phyloP scores from a whole-genome alignment of 805 yeast species.

The Huiozyma naganishii region DNA sequence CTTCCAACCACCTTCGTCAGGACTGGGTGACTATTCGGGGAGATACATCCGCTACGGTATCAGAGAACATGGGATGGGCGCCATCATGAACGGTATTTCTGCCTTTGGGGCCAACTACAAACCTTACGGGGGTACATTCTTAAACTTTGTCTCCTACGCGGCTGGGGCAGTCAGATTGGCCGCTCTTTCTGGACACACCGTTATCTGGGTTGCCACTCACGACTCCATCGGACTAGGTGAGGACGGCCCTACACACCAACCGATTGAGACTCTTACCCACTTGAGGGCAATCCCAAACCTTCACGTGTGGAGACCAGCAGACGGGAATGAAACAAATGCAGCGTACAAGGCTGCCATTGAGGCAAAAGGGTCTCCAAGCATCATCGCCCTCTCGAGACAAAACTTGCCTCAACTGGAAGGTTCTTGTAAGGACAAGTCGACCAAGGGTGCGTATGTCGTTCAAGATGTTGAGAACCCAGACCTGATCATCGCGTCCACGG shows the following conservation, averaged over 20 bases:
- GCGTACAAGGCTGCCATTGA: conserved; percentile 61
- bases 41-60: conserved; percentile 96
- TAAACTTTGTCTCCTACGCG: conserved; percentile 81
- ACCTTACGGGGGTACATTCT: conserved; percentile 95
- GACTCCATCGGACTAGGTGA: conserved; percentile 88
- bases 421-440: conserved; percentile 81
- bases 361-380: conserved; percentile 55
- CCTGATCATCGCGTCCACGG: conserved; percentile 75
- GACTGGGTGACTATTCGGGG: conserved; percentile 80
- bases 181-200: conserved; percentile 74
- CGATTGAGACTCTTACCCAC: conserved; percentile 80
- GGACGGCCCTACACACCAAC: conserved; percentile 92
- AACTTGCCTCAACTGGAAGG: conserved; percentile 89
- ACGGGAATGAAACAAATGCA: conserved; percentile 81
- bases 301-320: conserved; percentile 88
- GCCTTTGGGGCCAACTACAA: conserved; percentile 79
- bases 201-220: conserved; percentile 81
- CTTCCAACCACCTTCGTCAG: conserved; percentile 80
- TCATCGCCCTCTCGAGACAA: conserved; percentile 76
- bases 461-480: conserved; percentile 48
- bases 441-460: conserved; percentile 88
- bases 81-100: conserved; percentile 92
- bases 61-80: conserved; percentile 99
- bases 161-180: conserved; percentile 82
- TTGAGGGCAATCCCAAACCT: conserved; percentile 77